Evolutionary conservation across 306 rosid species (phyloP), one percentile per base, ranked within the genome.

Genomic region (Hippophae gyantsensis): DNA sequence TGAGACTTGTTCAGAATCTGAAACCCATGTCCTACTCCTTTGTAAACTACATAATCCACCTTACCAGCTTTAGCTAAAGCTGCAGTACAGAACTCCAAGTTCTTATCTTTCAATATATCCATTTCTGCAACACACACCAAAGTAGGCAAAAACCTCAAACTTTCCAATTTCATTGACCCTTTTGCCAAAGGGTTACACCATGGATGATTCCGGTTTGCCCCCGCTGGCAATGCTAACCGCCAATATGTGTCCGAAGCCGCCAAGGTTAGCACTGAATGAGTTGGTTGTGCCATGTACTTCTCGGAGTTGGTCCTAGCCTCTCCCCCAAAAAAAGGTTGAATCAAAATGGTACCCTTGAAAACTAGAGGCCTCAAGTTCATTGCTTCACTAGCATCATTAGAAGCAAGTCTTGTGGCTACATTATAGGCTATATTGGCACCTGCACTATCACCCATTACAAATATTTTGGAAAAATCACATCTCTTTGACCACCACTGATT

Each of bases 271-370:
- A 78, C 80, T 42, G 93, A 80, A 8, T 66, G 66, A 5, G 69
- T 57, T 4, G 69, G 65, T 48, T 76, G 74, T 10, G 61, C 79
- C 78, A 68, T 72, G 61, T 43, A 57, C 58, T 72, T 82, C 79
- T 85, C 97, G 4, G 97, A 84, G 3, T n/a, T 48, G 5, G 92
- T 81, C 76, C 96, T 76, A 0, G 8, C 62, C 70, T 87, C 89
- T 26, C 96, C 96, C 6, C 97, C 92, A 42, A 90, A 85, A 63
- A 87, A 90, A 6, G 96, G 94, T 18, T 87, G 96, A 10, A 87
- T 55, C 56, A 87, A 54, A 72, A 90, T 57, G 2, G 54, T 57
- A 56, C 92, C 97, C 70, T 70, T 77, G 5, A 87, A 46, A 13
- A 60, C 66, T 6, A 76, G 64, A 23, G 94, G 84, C 54, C 71